Evolutionary conservation across 1,139 yeast genomes (phyloP).

Genomic region (Torulaspora pretoriensis): DNA sequence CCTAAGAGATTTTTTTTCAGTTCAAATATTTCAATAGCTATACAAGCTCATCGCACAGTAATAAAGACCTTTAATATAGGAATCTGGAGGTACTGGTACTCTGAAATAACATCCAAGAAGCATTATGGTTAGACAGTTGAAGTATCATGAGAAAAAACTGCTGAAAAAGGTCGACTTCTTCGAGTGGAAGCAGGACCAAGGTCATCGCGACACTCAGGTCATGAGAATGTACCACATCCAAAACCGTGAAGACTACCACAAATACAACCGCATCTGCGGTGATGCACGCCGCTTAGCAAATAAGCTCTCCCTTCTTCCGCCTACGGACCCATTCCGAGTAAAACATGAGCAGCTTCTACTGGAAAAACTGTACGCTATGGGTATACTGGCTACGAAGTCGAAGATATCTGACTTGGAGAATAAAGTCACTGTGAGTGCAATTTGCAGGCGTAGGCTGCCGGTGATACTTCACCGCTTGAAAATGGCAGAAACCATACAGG

Average conservation of each 20-base stretch:
- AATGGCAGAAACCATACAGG: constrained; percentile 87
- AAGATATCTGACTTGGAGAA: constrained; percentile 92
- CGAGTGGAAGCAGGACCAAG: constrained; percentile 95
- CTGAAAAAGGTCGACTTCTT: constrained; percentile 94
- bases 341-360: constrained; percentile 83
- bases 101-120: constrained; percentile 1
- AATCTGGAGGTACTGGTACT: background rate
- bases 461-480: constrained; percentile 92
- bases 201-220: constrained; percentile 91
- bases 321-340: constrained; percentile 78
- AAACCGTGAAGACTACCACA: constrained; percentile 92
- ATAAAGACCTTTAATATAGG: background rate
- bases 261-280: constrained; percentile 89
- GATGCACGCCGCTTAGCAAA: constrained; percentile 82
- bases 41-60: constrained; percentile 5
- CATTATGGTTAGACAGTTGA: constrained; percentile 81
- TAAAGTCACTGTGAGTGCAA: constrained; percentile 83
- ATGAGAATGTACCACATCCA: constrained; percentile 93
- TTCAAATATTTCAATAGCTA: background rate
- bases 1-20: constrained; percentile 1
- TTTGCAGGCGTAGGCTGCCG: constrained; percentile 88
- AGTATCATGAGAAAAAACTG: constrained; percentile 92
- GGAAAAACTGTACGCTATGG: constrained; percentile 86
- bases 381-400: constrained; percentile 75
- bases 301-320: constrained; percentile 74